Percentiles rank a stretch among this genome's conserved stretches.
phyloP scores from a whole-genome alignment of 352 stramenopile genomes.

The Chrysophaeum taylorii region DNA sequence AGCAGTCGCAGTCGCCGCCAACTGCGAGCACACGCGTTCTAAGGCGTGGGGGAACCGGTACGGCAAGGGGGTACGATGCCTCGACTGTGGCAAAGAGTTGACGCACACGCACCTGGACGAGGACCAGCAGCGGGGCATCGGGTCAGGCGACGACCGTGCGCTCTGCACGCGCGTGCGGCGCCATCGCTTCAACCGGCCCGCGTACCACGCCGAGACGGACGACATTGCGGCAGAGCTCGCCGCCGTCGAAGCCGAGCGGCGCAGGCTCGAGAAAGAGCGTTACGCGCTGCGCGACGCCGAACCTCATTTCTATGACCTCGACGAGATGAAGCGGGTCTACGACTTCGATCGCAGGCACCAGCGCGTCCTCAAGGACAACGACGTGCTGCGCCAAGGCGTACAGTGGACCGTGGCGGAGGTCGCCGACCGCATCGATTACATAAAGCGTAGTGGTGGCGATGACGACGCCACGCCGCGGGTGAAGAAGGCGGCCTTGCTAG shows the following conservation, averaged over 20 bases:
- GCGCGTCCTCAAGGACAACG: constrained; percentile 26
- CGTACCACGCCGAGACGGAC: constrained; percentile 22
- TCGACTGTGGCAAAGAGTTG: constrained; percentile 31
- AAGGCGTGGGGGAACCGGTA: constrained; percentile 35
- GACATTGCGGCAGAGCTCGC: constrained; percentile 14
- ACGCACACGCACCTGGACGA: constrained; percentile 26
- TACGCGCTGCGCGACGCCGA: constrained; percentile 21
- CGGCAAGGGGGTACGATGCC: constrained; percentile 30
- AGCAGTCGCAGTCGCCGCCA: constrained; percentile 20
- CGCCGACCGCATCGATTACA: constrained; percentile 15
- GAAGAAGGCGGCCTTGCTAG: not conserved
- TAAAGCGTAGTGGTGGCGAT: constrained; percentile 12
- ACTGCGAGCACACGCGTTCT: constrained; percentile 27
- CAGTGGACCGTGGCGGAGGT: constrained; percentile 29
- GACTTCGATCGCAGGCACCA: constrained; percentile 31
- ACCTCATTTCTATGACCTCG: constrained; percentile 34
- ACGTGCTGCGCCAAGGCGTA: constrained; percentile 29
- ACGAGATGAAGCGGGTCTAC: constrained; percentile 31
- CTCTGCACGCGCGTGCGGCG: constrained; percentile 21
- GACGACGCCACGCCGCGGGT: not conserved
- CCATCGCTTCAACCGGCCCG: constrained; percentile 26
- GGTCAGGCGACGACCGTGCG: constrained; percentile 27
- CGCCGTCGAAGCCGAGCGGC: constrained; percentile 28
- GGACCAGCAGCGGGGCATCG: constrained; percentile 25
- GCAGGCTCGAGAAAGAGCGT: constrained; percentile 33